These are phyloP conservation scores for Ustilago trichophora DNA, from an alignment of 1,284 basidiomycete species.

Conservation along the genomic window DNA sequence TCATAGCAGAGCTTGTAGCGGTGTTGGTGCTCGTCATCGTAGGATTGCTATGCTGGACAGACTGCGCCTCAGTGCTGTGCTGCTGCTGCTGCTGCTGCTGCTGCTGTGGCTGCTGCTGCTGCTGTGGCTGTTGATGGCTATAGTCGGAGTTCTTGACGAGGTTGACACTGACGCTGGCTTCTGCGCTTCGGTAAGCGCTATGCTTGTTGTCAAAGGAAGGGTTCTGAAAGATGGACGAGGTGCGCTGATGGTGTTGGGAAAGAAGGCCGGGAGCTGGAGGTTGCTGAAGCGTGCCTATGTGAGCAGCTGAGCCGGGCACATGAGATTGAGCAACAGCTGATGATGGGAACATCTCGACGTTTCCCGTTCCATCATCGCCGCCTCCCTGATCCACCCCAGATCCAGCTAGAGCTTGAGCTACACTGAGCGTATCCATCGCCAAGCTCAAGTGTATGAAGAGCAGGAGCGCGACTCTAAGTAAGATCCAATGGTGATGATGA, in stretches of 20 bases:
- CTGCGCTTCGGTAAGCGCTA: constrained; percentile 1
- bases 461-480: neutral
- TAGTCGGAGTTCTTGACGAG: neutral
- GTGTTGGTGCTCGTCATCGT: constrained; percentile 18
- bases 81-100: too few relatives aligned
- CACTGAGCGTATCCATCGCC: neutral
- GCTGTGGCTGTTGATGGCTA: too few relatives aligned
- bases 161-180: constrained; percentile 6
- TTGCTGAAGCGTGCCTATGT: constrained; percentile 19
- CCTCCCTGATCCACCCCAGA: neutral
- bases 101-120: neutral
- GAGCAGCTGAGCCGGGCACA: constrained; percentile 19
- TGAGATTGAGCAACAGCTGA: constrained; percentile 29
- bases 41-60: neutral
- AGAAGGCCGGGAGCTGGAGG: constrained; percentile 5
- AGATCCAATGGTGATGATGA: neutral
- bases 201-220: constrained; percentile 21
- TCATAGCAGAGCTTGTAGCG: constrained; percentile 20
- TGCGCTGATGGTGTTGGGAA: constrained; percentile 5
- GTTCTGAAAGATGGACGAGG: constrained; percentile 9
- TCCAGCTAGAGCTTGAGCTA: constrained; percentile 2
- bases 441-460: neutral
- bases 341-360: constrained; percentile 29
- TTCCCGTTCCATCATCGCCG: constrained; percentile 3
- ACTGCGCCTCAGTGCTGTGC: neutral